phyloP scores from a whole-genome alignment of 2,329 filamentous ascomycete genomes.

The Fusarium stilboides region DNA sequence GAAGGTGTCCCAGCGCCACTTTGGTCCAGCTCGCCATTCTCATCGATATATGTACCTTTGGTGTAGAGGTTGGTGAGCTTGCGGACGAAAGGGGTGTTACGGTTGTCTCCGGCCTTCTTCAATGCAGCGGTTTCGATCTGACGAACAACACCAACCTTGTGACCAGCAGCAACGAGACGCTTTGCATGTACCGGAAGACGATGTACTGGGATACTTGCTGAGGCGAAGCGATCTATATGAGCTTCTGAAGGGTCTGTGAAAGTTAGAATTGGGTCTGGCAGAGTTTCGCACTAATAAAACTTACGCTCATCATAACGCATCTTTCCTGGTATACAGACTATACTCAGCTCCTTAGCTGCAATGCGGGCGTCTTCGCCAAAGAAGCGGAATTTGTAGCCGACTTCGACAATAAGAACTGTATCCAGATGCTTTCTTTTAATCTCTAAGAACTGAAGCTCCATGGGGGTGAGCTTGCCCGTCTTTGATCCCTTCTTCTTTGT shows the following conservation, averaged over 20 bases:
- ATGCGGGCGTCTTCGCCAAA: conserved; percentile 94
- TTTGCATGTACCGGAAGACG: conserved; percentile 94
- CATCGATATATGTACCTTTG: conserved; percentile 97
- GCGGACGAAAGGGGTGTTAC: conserved; percentile 90
- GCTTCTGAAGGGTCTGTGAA: conserved; percentile 84
- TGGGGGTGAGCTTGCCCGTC: conserved; percentile 86
- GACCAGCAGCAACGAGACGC: conserved; percentile 88
- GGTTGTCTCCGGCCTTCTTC: conserved; percentile 95
- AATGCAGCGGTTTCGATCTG: conserved; percentile 96
- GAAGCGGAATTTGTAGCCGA: conserved; percentile 98
- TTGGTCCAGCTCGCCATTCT: conserved; percentile 83
- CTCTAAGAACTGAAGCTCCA: conserved; percentile 93
- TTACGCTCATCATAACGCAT: conserved; percentile 91
- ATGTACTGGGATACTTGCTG: conserved; percentile 94
- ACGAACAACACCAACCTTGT: conserved; percentile 95
- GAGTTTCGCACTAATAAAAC: conserved; percentile 45
- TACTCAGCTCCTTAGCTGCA: conserved; percentile 91
- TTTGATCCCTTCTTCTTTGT: conserved; percentile 79
- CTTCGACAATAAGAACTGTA: conserved; percentile 91
- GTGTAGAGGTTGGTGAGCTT: conserved; percentile 98
- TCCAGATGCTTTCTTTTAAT: conserved; percentile 95
- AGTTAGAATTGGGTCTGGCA: conserved; percentile 5
- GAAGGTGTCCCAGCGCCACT: conserved; percentile 64
- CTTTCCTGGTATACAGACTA: conserved; percentile 97
- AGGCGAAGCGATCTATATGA: conserved; percentile 92